Evolutionary conservation across 2,329 filamentous ascomycete genomes (phyloP), one percentile per base, ranked within the genome.

Genomic region (Colletotrichum sp.): DNA sequence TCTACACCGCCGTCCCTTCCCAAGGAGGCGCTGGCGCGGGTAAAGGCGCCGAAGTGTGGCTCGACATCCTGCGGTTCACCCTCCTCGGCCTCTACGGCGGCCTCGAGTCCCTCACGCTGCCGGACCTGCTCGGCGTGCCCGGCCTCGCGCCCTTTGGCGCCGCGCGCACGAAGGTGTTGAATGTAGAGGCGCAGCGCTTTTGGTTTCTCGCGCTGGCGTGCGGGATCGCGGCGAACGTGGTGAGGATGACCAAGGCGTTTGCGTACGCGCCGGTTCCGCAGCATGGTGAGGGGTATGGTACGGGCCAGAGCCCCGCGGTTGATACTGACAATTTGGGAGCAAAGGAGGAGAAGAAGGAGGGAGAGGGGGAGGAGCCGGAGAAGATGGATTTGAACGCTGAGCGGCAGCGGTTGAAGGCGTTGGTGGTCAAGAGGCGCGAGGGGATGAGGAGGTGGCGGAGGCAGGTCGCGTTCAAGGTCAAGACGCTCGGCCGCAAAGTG

Each of bases 41-140:
- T 12, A 48, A n/a, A 1, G 38, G 72, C 36, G 75, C 84, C 43
- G 87, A 85, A 67, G 82, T 79, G 30, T 89, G 85, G 84, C 84
- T 94, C 4, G 90, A 92, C 48, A 85, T 93, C 7, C 84, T 89
- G 18, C 88, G 89, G 66, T 90, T 88, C 83, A 89, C 89, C 8
- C 92, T 92, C 79, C 87, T 93, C 67, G 93, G 93, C 64, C 85
- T 93, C 74, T 95, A 94, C 81, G 89, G 93, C 71, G 84, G 94
- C 26, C 86, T 94, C 74, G 94, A 96, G 84, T 90, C 91, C 76
- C 81, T 88, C 55, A 94, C 92, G 0, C 88, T 94, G 64, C 86
- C 92, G 76, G 88, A 93, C 85, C 83, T 87, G 30, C 86, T 92
- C 76, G 81, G 80, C 21, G 81, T 89, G 21, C 79, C 83, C 57